These are phyloP conservation scores for Hypoxylon sp. DNA, from an alignment of 2,329 filamentous ascomycete species.

Conservation along the genomic window DNA sequence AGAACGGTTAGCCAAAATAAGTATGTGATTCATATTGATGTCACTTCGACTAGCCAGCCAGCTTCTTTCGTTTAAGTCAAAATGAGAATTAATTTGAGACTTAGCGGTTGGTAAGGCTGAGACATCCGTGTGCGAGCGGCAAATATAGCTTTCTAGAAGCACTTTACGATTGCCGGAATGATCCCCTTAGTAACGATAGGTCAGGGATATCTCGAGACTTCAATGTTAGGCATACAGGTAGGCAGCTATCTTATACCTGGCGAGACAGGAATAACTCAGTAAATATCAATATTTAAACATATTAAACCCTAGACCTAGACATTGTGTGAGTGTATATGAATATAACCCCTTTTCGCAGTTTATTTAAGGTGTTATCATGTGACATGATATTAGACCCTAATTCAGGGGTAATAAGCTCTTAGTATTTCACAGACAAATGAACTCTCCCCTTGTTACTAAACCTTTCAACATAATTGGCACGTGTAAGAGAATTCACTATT, in stretches of 20 bases:
- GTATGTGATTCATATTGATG: not conserved
- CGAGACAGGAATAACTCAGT: not conserved
- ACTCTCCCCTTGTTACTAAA: not conserved
- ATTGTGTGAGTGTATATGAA: not conserved
- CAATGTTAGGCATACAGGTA: no score
- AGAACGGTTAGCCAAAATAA: not conserved
- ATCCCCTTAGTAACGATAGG: not conserved
- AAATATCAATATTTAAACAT: not conserved
- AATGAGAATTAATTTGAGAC: conserved; percentile 2
- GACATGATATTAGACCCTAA: not conserved
- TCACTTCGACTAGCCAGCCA: not conserved
- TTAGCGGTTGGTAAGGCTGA: not conserved
- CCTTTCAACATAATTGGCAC: not conserved
- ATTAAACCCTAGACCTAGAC: not conserved
- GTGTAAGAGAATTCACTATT: not conserved
- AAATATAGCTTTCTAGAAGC: not conserved
- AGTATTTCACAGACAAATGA: not conserved
- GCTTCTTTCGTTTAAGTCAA: not conserved
- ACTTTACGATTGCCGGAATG: not conserved
- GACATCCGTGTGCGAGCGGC: not conserved
- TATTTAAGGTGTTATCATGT: not conserved
- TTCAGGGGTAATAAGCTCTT: not conserved
- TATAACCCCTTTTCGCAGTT: not conserved
- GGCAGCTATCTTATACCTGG: not conserved
- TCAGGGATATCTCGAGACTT: not conserved